Conservation (phyloP, 495 filamentous ascomycete species). For the Tetracladium setigerum region DNA sequence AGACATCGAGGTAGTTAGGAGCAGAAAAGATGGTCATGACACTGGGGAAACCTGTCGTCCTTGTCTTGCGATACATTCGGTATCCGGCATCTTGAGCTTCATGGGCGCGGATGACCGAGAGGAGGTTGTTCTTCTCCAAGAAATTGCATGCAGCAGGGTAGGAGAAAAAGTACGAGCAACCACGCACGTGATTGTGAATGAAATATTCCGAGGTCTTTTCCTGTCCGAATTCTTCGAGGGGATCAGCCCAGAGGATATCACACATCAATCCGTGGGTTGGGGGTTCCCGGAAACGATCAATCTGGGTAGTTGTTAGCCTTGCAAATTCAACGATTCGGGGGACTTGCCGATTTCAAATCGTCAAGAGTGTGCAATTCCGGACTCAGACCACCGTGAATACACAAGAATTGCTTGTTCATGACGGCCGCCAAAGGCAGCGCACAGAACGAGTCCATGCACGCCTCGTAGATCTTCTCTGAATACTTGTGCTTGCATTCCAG, state of each 20-base stretch:
- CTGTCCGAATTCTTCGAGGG: constrained; percentile 97
- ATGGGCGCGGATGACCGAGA: constrained; percentile 97
- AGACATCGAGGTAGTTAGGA: constrained; percentile 98
- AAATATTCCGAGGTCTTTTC: constrained; percentile 97
- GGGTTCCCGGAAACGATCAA: constrained; percentile 95
- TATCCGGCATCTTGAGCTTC: constrained; percentile 98
- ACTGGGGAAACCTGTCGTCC: constrained; percentile 95
- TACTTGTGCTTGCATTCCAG: constrained; percentile 99
- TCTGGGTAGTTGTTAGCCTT: constrained; percentile 39
- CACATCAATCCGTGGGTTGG: constrained; percentile 98
- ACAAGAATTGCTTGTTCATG: constrained; percentile 99
- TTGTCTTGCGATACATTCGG: constrained; percentile 97
- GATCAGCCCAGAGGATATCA: constrained; percentile 97
- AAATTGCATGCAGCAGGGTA: constrained; percentile 98
- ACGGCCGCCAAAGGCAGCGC: constrained; percentile 87
- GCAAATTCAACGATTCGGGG: background rate
- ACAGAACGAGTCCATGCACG: constrained; percentile 97
- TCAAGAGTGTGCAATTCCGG: constrained; percentile 94
- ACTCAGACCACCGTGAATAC: constrained; percentile 93
- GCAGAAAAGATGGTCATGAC: constrained; percentile 99
- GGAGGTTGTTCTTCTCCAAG: constrained; percentile 95
- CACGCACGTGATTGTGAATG: constrained; percentile 95
- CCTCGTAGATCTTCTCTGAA: constrained; percentile 91
- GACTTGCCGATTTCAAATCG: constrained; percentile 74
- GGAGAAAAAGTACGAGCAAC: constrained; percentile 98